Conservation (phyloP, 2,329 filamentous ascomycete species). For the Fusarium redolens region DNA sequence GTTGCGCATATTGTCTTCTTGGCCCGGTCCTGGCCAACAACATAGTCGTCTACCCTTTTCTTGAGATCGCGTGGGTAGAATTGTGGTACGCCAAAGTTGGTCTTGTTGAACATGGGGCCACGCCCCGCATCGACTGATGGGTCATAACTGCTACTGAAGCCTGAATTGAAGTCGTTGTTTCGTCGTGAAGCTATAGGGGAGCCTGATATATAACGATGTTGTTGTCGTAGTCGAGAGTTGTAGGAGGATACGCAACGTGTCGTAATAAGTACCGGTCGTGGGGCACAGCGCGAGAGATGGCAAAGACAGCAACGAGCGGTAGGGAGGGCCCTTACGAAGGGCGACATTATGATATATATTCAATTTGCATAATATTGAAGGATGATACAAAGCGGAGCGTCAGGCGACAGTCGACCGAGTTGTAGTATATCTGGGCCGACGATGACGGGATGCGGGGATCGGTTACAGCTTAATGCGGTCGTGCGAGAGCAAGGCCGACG, state of each 20-base stretch:
- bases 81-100: constrained; percentile 68
- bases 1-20: constrained; percentile 94
- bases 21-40: constrained; percentile 93
- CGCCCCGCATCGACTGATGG: constrained; percentile 63
- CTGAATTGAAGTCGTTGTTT: constrained; percentile 64
- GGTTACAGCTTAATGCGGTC: constrained; percentile 33
- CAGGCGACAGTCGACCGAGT: constrained; percentile 37
- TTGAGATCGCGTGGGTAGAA: constrained; percentile 80
- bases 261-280: constrained; percentile 7
- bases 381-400: constrained; percentile 11
- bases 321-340: constrained; percentile 42
- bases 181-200: constrained; percentile 51
- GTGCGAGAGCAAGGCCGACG: constrained; percentile 19
- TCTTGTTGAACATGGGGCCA: constrained; percentile 70
- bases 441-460: constrained; percentile 43
- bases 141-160: constrained; percentile 70
- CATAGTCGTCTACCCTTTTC: constrained; percentile 92
- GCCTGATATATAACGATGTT: constrained; percentile 42
- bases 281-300: constrained; percentile 13
- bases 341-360: constrained; percentile 38
- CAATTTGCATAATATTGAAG: constrained; percentile 39
- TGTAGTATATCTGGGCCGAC: constrained; percentile 32
- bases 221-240: constrained; percentile 19
- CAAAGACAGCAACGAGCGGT: constrained; percentile 24
- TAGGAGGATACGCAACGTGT: not conserved